Evolutionary conservation across 1,284 basidiomycete genomes (phyloP).

Genomic region (Heterobasidion annosum): DNA sequence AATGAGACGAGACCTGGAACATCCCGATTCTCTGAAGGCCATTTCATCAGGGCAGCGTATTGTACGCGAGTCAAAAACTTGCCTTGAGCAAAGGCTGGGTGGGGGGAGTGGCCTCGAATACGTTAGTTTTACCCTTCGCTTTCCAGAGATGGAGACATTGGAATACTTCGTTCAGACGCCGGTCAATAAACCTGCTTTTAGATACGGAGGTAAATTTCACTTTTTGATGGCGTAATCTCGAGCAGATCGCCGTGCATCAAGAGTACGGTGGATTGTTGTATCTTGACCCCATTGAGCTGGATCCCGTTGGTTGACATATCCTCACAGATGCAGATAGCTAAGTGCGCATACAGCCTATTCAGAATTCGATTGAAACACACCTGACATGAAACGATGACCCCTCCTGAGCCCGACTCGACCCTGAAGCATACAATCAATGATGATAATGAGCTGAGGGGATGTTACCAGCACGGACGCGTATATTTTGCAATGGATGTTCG

Average conservation of each 20-base stretch:
- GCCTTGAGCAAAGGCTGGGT: slow-evolving; percentile 41
- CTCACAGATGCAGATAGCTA: slow-evolving; percentile 22
- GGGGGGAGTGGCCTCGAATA: slow-evolving; percentile 58
- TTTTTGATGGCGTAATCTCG: slow-evolving; percentile 54
- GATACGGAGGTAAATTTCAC: slow-evolving; percentile 22
- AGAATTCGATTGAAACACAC: slow-evolving; percentile 24
- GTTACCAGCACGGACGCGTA: slow-evolving; percentile 43
- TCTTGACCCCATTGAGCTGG: slow-evolving; percentile 57
- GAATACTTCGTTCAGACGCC: slow-evolving; percentile 37
- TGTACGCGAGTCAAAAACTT: not conserved
- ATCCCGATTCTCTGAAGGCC: slow-evolving; percentile 38
- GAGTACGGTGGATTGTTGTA: slow-evolving; percentile 55
- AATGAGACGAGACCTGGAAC: slow-evolving; percentile 65
- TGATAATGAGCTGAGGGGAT: no score
- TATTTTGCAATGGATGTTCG: slow-evolving; percentile 67
- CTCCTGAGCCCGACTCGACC: slow-evolving; percentile 60
- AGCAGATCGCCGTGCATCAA: slow-evolving; percentile 68
- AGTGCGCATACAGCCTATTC: not conserved
- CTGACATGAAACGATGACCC: slow-evolving; percentile 69
- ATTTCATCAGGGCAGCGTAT: not conserved
- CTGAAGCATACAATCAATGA: slow-evolving; percentile 20
- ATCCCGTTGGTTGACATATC: slow-evolving; percentile 77
- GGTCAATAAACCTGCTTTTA: not conserved
- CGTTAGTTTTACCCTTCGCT: slow-evolving; percentile 38
- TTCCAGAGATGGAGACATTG: slow-evolving; percentile 52